Base-by-base conservation (phyloP, 768 basidiomycete genomes). In the Strobilomyces confusus region DNA sequence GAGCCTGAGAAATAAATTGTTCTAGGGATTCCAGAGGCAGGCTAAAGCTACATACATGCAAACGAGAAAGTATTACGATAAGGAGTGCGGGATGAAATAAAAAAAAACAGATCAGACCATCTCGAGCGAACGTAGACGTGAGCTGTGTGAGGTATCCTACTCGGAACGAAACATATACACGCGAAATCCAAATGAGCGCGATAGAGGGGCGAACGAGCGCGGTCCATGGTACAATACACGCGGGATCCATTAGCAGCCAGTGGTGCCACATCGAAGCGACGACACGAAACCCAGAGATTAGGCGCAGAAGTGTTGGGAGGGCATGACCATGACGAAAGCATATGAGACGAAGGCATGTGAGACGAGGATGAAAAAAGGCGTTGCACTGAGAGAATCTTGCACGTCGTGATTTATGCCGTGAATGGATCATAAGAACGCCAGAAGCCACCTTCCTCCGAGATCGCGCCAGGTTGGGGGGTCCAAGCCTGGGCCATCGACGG, bases 391-490 rank as follows among this genome's bases (percentile, higher is more conserved):
- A 32, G 23, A 40, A 44, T 50, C 48, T 13, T 41, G 42, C n/a
- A 20, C 6, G 29, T 55, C 44, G 20, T 52, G 40, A 54, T 11
- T 56, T 52, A 67, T 44, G 59, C 30, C 49, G 64, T 47, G 46
- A 64, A 68, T 9, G 54, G 55, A 13, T 66, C 64, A 49, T 64
- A 68, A 34, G 63, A 9, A 34, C 58, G 66, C 66, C 66, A 68
- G 44, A 61, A 68, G 23, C 54, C 44, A 30, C 17, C 34, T 26
- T 59, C 63, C 19, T 66, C 63, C 14, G 58, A 43, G 12, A 62
- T 42, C 9, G 56, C 2, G 6, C 40, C 45, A 5, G 58, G 4
- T 51, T 64, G 64, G 7, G 57, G 58, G 5, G 59, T 43, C 67
- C 67, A 68, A 2, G 51, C 15, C 37, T 55, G 57, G 0, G 52